Evolutionary conservation across 805 yeast genomes (phyloP).

Genomic region (Priceomyces medius): DNA sequence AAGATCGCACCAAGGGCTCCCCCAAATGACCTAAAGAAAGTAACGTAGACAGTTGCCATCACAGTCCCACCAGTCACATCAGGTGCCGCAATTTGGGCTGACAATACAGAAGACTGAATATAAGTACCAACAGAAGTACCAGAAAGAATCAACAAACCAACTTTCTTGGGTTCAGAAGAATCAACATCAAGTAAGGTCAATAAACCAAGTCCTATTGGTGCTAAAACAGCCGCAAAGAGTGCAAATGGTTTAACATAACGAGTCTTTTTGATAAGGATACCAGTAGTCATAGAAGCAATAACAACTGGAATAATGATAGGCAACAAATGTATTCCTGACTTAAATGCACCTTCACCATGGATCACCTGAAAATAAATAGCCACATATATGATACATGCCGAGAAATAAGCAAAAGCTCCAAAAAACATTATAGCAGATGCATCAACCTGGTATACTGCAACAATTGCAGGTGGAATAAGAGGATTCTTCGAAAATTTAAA

Average conservation of each 20-base stretch:
- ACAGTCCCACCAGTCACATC: slow-evolving; percentile 51
- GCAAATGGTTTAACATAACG: slow-evolving; percentile 43
- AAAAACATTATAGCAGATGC: slow-evolving; percentile 37
- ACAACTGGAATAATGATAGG: slow-evolving; percentile 45
- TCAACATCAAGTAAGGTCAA: slow-evolving; percentile 40
- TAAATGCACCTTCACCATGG: slow-evolving; percentile 38
- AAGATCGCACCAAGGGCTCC: slow-evolving; percentile 45
- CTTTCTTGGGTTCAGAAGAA: slow-evolving; percentile 33
- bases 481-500: slow-evolving; percentile 42
- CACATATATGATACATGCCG: slow-evolving; percentile 24
- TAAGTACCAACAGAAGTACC: slow-evolving; percentile 51
- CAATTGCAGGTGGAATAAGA: slow-evolving; percentile 43
- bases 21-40: slow-evolving; percentile 46
- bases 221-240: slow-evolving; percentile 33
- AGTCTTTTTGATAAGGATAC: slow-evolving; percentile 37
- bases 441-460: slow-evolving; percentile 35
- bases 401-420: slow-evolving; percentile 35
- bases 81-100: slow-evolving; percentile 52
- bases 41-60: slow-evolving; percentile 45
- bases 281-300: slow-evolving; percentile 35
- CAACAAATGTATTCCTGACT: slow-evolving; percentile 46
- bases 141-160: slow-evolving; percentile 46
- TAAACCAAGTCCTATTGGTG: slow-evolving; percentile 46
- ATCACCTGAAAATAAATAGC: slow-evolving; percentile 51
- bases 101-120: slow-evolving; percentile 46